Evolutionary conservation across 768 basidiomycete species (phyloP), one percentile per base, ranked within the genome.

Genomic region (Trametes maxima): DNA sequence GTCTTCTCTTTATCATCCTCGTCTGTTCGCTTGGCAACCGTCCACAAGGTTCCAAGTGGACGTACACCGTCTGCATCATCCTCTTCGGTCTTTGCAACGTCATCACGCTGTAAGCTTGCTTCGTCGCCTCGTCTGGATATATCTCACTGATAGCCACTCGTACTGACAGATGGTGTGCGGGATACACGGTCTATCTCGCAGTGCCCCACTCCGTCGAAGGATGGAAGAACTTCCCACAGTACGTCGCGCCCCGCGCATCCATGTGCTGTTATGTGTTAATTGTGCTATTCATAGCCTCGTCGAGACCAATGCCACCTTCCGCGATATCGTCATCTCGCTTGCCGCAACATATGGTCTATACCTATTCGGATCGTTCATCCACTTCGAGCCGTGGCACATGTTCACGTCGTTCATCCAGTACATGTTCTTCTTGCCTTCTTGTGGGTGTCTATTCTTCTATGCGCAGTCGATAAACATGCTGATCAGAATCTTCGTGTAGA

Each of bases 321-420:
- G 89, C 62, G 89, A 95, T 67, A 95, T 97, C 70, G 85, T 90
- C 44, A 86, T 92, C 60, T 92, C 90, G 52, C 78, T 95, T 59
- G 76, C 85, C 64, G 82, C 87, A 68, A 87, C 94, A 59, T 89
- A 90, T 76, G 82, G 89, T 73, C 81, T 94, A 64, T 98, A 94
- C 80, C 82, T 97, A 69, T 75, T 96, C 69, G 83, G 88, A 60
- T 93, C 90, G 8, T 76, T 96, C 73, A 86, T 98, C 77, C 92
- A 95, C 68, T 75, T 94, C 39, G 95, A 98, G 72, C 95, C 95
- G 0, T 96, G 94, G 94, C 95, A 98, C 81, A 90, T 98, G 85
- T 83, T 98, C 75, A 96, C 95, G 13, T 92, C 88, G 57, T 94
- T 95, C 80, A 69, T 86, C 48, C 91, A 95, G 73, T 98, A 96